Base-by-base conservation (phyloP, 129 eudicot genomes). In the Smallanthus sonchifolius region DNA sequence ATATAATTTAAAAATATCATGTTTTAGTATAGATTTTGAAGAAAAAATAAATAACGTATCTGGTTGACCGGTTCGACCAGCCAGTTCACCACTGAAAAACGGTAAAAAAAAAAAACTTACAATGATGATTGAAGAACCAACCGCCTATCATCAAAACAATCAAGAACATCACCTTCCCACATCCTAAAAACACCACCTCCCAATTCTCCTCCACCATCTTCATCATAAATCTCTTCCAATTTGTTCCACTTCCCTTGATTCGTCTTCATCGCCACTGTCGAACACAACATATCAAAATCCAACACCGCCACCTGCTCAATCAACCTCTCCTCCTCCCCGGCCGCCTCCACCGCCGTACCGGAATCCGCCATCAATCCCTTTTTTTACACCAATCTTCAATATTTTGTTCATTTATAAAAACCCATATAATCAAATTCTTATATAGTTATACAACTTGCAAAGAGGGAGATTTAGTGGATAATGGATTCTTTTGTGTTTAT, bases 151-250 rank as follows among this genome's bases (percentile, higher is more conserved):
- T 91, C 94, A 36, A 83, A 85, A 74, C 92, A 91, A 77, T 88
- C 92, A 72, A 95, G 68, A 71, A 95, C 82, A 42, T 87, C 96
- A 75, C 99, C 99, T 85, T 95, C 99, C 99, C 99, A 95, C 99
- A 95, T 91, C 83, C 99, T 85, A 34, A 86, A 74, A 68, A 91
- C 89, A 62, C 93, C 92, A 3, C 87, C 72, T 10, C 82, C 85
- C 17, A 57, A 34, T 24, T 66, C 83, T 30, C 81, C 83, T 30
- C 81, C 88, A 3, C 70, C 70, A 39, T 76, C 84, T 68, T 34
- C 70, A 15, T 56, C 75, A 44, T 74, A 56, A 38, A 70, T 77
- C 4, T 70, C 75, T 9, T 82, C 84, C 11, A 89, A 78, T 47
- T 75, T 73, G 3, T 55, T 84, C 93, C 94, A 91, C 68, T 88